Evolutionary conservation across 2,329 filamentous ascomycete genomes (phyloP).

Genomic region (Parascedosporium putredinis): DNA sequence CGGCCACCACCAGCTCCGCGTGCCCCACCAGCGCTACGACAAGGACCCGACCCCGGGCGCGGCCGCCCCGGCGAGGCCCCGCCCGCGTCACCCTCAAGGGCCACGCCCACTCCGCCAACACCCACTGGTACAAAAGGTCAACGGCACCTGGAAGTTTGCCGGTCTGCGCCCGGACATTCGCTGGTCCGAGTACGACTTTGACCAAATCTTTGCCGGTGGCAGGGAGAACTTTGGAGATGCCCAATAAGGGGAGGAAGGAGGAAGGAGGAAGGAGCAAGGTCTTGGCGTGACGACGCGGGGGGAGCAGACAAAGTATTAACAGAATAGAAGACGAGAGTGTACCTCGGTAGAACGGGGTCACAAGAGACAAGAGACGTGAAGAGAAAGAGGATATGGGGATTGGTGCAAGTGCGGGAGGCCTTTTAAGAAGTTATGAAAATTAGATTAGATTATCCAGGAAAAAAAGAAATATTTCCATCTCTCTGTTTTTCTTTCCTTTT

Average conservation of each 20-base stretch:
- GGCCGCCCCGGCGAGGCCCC: no score
- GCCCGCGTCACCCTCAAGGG: slow-evolving; percentile 44
- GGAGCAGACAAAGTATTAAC: background rate
- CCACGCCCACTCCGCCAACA: slow-evolving; percentile 47
- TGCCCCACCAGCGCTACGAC: slow-evolving; percentile 49
- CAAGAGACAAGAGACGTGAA: no score
- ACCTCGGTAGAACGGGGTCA: no score
- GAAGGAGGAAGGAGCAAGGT: background rate
- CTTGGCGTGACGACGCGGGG: background rate
- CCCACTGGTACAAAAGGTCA: slow-evolving; percentile 46
- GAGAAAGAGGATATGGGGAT: no score
- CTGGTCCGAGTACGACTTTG: slow-evolving; percentile 48
- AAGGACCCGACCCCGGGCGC: slow-evolving; percentile 32
- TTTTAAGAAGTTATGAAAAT: no score
- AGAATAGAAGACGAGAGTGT: no score
- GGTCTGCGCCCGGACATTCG: slow-evolving; percentile 43
- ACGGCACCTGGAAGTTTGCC: slow-evolving; percentile 53
- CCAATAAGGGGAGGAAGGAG: background rate
- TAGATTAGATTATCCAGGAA: no score
- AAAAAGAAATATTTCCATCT: no score
- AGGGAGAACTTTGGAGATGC: slow-evolving; percentile 11
- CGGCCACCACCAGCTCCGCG: slow-evolving; percentile 51
- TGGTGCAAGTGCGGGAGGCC: no score
- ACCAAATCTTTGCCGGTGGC: slow-evolving; percentile 35
- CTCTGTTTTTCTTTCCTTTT: no score